phyloP scores from a whole-genome alignment of 2,329 filamentous ascomycete species.

The Trichoderma asperellum region DNA sequence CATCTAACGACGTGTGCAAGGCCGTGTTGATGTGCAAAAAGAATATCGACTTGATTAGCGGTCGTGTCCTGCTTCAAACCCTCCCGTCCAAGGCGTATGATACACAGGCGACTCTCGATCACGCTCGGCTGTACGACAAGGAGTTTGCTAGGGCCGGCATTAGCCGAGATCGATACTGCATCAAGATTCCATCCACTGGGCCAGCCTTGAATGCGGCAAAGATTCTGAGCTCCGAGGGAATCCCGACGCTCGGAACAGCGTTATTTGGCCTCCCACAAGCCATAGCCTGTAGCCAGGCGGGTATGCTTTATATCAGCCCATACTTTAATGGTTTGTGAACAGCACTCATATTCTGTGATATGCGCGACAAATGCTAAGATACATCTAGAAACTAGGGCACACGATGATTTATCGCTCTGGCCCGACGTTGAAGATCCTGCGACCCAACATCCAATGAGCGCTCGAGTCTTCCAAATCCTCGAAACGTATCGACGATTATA shows the following conservation, averaged over 20 bases:
- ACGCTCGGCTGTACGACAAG: constrained; percentile 50
- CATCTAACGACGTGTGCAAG: constrained; percentile 32
- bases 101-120: constrained; percentile 48
- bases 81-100: constrained; percentile 53
- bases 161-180: constrained; percentile 51
- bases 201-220: constrained; percentile 49
- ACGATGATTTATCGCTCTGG: constrained; percentile 50
- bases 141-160: constrained; percentile 53
- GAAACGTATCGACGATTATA: constrained; percentile 52
- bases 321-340: constrained; percentile 50
- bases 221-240: constrained; percentile 49
- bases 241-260: constrained; percentile 52
- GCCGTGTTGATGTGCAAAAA: constrained; percentile 50
- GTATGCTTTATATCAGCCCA: constrained; percentile 53
- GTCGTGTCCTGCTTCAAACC: constrained; percentile 54
- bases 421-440: constrained; percentile 52
- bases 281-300: constrained; percentile 53
- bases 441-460: constrained; percentile 51
- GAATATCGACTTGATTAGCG: constrained; percentile 42
- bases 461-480: constrained; percentile 53
- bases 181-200: constrained; percentile 56
- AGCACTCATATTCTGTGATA: not conserved
- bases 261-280: constrained; percentile 54
- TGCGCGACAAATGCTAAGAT: not conserved
- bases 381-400: constrained; percentile 47